A percentile compares a stretch with the other conserved stretches of the same genome.
Evolutionary conservation across 2,329 filamentous ascomycete genomes (phyloP).

Genomic region (Neonectria punicea): DNA sequence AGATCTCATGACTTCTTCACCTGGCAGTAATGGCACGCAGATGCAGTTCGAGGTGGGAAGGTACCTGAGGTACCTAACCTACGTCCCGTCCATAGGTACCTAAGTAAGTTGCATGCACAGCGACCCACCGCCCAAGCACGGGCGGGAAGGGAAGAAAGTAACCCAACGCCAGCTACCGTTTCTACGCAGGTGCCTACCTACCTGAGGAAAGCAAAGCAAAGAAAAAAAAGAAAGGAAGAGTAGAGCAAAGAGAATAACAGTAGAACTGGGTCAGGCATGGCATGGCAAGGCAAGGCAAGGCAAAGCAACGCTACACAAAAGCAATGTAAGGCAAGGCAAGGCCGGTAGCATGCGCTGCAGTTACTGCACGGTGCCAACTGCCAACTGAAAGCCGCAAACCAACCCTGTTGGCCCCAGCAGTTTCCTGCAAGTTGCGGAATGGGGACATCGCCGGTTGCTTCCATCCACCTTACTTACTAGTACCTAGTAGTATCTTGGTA

Average conservation of each 20-base stretch:
- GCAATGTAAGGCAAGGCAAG: background rate
- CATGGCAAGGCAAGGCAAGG: background rate
- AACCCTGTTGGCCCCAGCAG: constrained; percentile 15
- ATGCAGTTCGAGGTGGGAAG: background rate
- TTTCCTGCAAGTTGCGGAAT: constrained; percentile 17
- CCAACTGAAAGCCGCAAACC: constrained; percentile 1
- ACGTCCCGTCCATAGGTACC: background rate
- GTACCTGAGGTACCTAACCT: background rate
- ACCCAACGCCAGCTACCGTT: background rate
- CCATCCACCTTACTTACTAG: background rate
- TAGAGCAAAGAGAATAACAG: too few species aligned
- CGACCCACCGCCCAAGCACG: background rate
- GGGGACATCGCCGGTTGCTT: constrained; percentile 11
- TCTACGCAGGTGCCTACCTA: background rate
- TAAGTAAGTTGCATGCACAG: background rate
- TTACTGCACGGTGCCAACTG: constrained; percentile 6
- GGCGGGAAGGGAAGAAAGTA: background rate
- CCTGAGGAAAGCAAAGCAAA: background rate
- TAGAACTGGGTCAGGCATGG: too few species aligned
- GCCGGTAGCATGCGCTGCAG: background rate
- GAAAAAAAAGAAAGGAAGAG: background rate
- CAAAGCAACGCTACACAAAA: background rate
- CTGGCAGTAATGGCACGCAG: background rate
- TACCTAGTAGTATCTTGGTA: too few species aligned
- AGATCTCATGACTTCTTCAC: too few species aligned